phyloP scores from a whole-genome alignment of 768 basidiomycete species.

The Lactarius quietus region DNA sequence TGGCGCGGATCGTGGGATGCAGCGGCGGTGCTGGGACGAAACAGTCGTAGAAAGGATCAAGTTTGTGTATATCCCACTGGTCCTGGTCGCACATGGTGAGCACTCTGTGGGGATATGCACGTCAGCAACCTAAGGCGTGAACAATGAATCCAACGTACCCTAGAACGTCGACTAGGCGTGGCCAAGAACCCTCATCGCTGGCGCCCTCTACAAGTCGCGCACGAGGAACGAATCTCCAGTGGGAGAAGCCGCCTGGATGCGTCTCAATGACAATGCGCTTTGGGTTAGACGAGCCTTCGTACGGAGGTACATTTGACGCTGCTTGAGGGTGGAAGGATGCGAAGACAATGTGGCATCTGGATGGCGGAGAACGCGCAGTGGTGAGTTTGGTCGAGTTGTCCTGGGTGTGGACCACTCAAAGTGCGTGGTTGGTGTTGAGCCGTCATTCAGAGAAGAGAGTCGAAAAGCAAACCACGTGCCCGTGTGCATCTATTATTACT shows the following conservation, averaged over 20 bases:
- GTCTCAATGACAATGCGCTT: slow-evolving; percentile 76
- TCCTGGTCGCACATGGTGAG: slow-evolving; percentile 57
- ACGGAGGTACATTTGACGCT: slow-evolving; percentile 31
- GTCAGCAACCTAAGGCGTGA: neutral
- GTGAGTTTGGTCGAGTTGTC: slow-evolving; percentile 63
- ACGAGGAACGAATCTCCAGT: slow-evolving; percentile 77
- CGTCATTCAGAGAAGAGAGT: slow-evolving; percentile 4
- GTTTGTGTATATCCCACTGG: slow-evolving; percentile 84
- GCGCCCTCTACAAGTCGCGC: slow-evolving; percentile 57
- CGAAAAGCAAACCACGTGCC: no score
- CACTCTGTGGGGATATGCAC: slow-evolving; percentile 37
- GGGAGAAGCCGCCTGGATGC: slow-evolving; percentile 42
- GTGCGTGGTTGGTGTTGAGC: slow-evolving; percentile 7
- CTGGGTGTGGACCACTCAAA: slow-evolving; percentile 49
- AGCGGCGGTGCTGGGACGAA: slow-evolving; percentile 38
- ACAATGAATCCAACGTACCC: slow-evolving; percentile 48
- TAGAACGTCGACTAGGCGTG: slow-evolving; percentile 60
- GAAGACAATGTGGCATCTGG: slow-evolving; percentile 62
- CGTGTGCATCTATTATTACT: no score
- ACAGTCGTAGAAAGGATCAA: slow-evolving; percentile 73
- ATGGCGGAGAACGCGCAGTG: slow-evolving; percentile 55
- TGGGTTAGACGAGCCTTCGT: slow-evolving; percentile 45
- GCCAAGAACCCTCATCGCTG: slow-evolving; percentile 67
- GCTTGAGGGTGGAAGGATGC: slow-evolving; percentile 71
- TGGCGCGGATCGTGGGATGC: slow-evolving; percentile 31